Evolutionary conservation across 2,329 filamentous ascomycete species (phyloP).

Genomic region (Madurella fahalii): DNA sequence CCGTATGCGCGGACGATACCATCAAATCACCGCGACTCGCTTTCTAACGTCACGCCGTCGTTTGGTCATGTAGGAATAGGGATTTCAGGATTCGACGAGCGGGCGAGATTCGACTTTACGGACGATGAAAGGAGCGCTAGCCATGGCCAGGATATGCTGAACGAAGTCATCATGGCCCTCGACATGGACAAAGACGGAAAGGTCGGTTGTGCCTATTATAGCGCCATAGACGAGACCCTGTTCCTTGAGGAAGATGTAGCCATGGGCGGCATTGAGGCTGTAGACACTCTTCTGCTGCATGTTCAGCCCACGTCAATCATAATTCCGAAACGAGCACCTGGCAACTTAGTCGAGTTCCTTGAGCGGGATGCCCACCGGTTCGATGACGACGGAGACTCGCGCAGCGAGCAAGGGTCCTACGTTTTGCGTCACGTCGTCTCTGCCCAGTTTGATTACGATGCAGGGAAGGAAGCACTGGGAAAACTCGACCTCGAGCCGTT

Average conservation of each 20-base stretch:
- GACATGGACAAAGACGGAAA: constrained; percentile 66
- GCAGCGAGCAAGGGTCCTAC: constrained; percentile 29
- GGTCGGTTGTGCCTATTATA: constrained; percentile 82
- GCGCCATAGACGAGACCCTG: constrained; percentile 64
- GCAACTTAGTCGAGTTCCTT: constrained; percentile 37
- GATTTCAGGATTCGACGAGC: too few species aligned
- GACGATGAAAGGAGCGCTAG: not conserved
- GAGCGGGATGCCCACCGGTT: constrained; percentile 31
- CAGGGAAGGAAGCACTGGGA: constrained; percentile 62
- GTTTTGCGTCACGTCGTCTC: constrained; percentile 64
- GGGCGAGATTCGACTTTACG: not conserved
- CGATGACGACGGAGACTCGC: constrained; percentile 23
- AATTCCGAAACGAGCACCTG: constrained; percentile 45
- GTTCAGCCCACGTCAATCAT: constrained; percentile 54
- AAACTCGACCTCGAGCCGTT: constrained; percentile 51
- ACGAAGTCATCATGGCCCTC: constrained; percentile 75
- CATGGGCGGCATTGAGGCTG: constrained; percentile 61
- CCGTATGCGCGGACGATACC: not conserved
- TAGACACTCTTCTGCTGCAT: constrained; percentile 58
- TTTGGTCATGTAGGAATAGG: not conserved
- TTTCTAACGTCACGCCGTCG: not conserved
- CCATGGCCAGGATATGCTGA: constrained; percentile 35
- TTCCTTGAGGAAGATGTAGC: constrained; percentile 74
- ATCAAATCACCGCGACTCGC: not conserved
- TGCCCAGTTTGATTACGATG: constrained; percentile 66